phyloP scores from a whole-genome alignment of 129 eudicot genomes.

The Heracleum sosnowskyi region DNA sequence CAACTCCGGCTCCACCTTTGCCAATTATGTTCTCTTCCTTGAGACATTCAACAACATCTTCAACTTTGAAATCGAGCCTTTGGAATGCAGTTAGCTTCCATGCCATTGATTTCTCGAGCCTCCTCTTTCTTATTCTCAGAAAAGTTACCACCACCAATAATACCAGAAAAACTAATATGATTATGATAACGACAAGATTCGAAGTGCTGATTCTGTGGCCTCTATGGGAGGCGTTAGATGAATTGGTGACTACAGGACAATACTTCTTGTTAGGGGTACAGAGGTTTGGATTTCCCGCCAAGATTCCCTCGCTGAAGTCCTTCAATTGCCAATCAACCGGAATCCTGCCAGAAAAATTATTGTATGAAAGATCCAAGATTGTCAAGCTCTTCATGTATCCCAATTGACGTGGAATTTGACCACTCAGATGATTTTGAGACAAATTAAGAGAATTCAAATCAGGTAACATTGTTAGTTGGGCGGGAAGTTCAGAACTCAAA shows the following conservation, averaged over 20 bases:
- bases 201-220: conserved; percentile 22
- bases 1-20: conserved; percentile 87
- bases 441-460: conserved; percentile 50
- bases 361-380: conserved; percentile 63
- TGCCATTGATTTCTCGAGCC: conserved; percentile 30
- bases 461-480: conserved; percentile 28
- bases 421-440: conserved; percentile 49
- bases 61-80: conserved; percentile 56
- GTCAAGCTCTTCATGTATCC: conserved; percentile 58
- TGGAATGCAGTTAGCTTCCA: conserved; percentile 91
- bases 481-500: conserved; percentile 54
- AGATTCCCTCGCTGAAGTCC: conserved; percentile 38
- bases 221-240: conserved; percentile 1
- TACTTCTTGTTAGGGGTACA: conserved; percentile 37
- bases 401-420: conserved; percentile 56
- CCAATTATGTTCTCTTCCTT: conserved; percentile 85
- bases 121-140: conserved; percentile 20
- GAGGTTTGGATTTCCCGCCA: conserved; percentile 69
- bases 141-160: conserved; percentile 23
- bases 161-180: conserved; percentile 13
- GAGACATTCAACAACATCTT: conserved; percentile 66
- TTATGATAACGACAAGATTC: conserved; percentile 21
- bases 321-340: conserved; percentile 54
- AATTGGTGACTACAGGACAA: conserved; percentile 24
- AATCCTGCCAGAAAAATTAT: conserved; percentile 51